A percentile compares a stretch with the other conserved stretches of the same genome.
phyloP scores from a whole-genome alignment of 257 asterid species.

The Nicotiana attenuata region DNA sequence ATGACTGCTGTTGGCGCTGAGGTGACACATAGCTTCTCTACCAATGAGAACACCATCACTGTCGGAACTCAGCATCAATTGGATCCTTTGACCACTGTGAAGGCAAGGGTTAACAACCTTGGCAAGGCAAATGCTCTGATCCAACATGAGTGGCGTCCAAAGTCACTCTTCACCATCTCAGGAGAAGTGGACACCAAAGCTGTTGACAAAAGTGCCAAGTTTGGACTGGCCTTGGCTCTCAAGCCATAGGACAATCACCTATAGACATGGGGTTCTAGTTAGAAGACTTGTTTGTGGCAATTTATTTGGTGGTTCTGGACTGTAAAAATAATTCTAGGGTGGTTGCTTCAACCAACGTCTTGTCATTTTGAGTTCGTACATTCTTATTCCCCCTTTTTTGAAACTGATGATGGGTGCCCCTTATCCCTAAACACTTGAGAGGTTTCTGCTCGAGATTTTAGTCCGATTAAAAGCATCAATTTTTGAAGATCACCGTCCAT shows the following conservation, averaged over 20 bases:
- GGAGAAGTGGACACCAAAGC: conserved; percentile 9
- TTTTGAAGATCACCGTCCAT: background rate
- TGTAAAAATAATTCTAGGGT: background rate
- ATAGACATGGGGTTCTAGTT: background rate
- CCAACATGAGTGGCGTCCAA: conserved; percentile 12
- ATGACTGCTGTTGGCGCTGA: conserved; percentile 4
- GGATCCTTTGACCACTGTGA: conserved; percentile 11
- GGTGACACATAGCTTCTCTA: background rate
- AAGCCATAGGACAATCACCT: background rate
- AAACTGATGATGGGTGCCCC: background rate
- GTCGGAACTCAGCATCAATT: conserved; percentile 11
- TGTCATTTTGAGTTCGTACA: background rate
- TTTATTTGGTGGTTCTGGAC: background rate
- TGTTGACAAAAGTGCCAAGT: conserved; percentile 7
- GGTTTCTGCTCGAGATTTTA: background rate
- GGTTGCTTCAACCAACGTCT: background rate
- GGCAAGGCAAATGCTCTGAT: conserved; percentile 5
- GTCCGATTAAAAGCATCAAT: background rate
- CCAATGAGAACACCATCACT: background rate
- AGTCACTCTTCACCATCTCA: conserved; percentile 7
- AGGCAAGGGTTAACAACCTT: conserved; percentile 2
- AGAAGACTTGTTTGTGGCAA: background rate
- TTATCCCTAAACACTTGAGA: background rate
- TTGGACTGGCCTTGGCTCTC: conserved; percentile 13
- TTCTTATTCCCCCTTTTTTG: background rate